These are phyloP conservation scores for Arthrinium phaeospermum DNA, from an alignment of 2,329 filamentous ascomycete species.

Conservation along the genomic window DNA sequence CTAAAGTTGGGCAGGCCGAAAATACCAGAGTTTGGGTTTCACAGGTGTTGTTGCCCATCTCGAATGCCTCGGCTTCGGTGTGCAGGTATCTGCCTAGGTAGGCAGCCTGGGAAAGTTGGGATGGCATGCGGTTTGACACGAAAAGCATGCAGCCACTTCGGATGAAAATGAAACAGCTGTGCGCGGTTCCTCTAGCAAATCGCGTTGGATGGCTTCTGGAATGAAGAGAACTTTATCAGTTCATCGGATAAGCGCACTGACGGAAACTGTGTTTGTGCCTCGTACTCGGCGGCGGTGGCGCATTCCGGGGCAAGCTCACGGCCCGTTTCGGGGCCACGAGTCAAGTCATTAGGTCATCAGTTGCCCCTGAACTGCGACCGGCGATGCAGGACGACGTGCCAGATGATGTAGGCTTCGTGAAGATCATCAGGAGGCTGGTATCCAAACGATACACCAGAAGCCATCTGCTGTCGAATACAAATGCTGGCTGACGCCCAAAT, in stretches of 20 bases:
- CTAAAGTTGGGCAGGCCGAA: too few species aligned
- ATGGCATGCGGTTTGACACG: neutral
- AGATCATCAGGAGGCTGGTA: neutral
- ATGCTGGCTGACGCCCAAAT: neutral
- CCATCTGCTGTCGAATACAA: neutral
- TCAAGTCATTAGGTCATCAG: neutral
- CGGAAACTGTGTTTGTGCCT: neutral
- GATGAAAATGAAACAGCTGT: neutral
- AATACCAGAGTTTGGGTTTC: neutral
- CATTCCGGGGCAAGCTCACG: neutral
- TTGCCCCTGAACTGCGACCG: neutral
- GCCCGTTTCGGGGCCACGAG: neutral
- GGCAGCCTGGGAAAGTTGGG: neutral
- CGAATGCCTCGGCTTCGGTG: neutral
- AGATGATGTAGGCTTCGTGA: neutral
- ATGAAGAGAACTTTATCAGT: neutral
- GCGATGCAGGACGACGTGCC: neutral
- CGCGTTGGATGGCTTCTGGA: neutral
- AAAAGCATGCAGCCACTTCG: neutral
- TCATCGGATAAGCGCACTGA: neutral
- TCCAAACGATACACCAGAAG: fast-evolving
- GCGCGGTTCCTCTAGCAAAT: neutral
- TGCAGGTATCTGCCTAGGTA: too few species aligned
- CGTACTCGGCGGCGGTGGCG: neutral
- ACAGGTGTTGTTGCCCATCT: neutral